A percentile compares a stretch with the other conserved stretches of the same genome.
Conservation (phyloP, 495 filamentous ascomycete species). For the Penicillium soppii region DNA sequence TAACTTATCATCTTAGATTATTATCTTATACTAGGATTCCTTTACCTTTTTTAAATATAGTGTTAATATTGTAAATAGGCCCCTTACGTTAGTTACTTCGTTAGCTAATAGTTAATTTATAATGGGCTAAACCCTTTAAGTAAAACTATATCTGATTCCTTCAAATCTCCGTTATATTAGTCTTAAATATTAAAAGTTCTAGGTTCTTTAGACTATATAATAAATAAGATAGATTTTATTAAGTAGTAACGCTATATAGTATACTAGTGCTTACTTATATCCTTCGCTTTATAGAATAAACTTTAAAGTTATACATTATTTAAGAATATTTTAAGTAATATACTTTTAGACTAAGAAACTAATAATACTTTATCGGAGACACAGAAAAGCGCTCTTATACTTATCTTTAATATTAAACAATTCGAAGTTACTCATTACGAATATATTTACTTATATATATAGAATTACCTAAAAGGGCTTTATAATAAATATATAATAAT, state of each 20-base stretch:
- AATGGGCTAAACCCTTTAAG: too few relatives aligned
- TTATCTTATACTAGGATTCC: background rate
- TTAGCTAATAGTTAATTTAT: too few relatives aligned
- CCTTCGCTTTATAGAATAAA: background rate
- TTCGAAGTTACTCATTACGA: background rate
- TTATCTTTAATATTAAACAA: background rate
- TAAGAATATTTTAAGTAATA: background rate
- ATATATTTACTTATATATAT: background rate
- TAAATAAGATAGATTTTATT: background rate
- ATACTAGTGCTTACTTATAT: background rate
- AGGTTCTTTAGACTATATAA: background rate
- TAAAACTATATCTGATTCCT: background rate
- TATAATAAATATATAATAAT: too few relatives aligned
- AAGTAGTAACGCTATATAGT: background rate
- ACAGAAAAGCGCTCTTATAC: background rate
- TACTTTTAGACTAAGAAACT: background rate
- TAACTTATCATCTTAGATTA: background rate
- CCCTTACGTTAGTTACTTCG: too few relatives aligned
- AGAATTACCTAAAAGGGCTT: background rate
- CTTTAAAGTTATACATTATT: background rate
- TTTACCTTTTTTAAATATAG: background rate
- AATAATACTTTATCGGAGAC: background rate
- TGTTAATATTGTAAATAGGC: background rate
- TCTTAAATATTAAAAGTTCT: background rate
- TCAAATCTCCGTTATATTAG: background rate